Conservation (phyloP, 176 grass and related monocot genomes). For the Zoysia pacifica region DNA sequence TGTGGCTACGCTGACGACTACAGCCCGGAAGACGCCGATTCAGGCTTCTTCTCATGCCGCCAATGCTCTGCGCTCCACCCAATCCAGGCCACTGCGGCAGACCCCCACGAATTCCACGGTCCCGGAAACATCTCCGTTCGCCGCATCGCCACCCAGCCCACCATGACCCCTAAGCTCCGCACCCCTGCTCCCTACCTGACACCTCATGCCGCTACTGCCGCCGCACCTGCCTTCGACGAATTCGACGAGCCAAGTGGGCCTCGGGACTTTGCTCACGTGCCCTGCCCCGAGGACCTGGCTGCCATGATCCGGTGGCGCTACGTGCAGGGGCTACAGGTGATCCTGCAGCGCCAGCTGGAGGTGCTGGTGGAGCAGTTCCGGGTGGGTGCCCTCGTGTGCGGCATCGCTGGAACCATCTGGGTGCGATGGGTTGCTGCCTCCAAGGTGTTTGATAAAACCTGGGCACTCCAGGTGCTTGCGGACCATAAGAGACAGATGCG, state of each 20-base stretch:
- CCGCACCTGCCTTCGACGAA: constrained; percentile 17
- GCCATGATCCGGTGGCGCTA: constrained; percentile 52
- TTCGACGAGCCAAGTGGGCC: constrained; percentile 36
- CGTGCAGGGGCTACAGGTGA: constrained; percentile 72
- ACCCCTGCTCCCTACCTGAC: constrained; percentile 21
- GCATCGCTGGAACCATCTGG: constrained; percentile 57
- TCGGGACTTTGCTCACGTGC: constrained; percentile 42
- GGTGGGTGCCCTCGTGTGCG: constrained; percentile 63
- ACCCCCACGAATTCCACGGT: constrained; percentile 31
- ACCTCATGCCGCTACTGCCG: not conserved
- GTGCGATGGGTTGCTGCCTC: constrained; percentile 54
- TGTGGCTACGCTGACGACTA: constrained; percentile 23
- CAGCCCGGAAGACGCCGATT: constrained; percentile 40
- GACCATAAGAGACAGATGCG: constrained; percentile 15
- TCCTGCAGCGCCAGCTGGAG: constrained; percentile 69
- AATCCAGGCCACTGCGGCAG: constrained; percentile 51
- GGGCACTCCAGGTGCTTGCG: constrained; percentile 43
- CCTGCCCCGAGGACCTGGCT: constrained; percentile 25
- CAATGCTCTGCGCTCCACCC: constrained; percentile 48
- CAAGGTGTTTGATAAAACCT: constrained; percentile 64
- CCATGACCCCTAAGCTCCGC: constrained; percentile 13
- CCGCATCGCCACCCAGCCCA: constrained; percentile 30
- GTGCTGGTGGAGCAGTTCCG: constrained; percentile 64
- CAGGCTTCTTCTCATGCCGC: constrained; percentile 65
- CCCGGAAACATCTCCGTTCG: constrained; percentile 13